Conservation (phyloP, 2,329 filamentous ascomycete species). For the Claviceps purpurea region DNA sequence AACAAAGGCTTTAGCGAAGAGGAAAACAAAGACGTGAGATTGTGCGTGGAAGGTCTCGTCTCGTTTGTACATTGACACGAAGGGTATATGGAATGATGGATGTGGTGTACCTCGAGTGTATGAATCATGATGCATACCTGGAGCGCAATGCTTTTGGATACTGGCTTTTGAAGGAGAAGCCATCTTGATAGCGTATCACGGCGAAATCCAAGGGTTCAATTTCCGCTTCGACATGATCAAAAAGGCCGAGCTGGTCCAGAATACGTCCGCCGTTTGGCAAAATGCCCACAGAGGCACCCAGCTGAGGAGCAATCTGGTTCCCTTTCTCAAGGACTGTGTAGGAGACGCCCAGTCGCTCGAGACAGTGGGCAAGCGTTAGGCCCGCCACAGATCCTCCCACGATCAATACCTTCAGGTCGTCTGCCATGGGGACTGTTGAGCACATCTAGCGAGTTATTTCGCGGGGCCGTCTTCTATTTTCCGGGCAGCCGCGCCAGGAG, state of each 20-base stretch:
- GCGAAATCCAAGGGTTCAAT: slow-evolving; percentile 6
- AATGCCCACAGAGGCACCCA: slow-evolving; percentile 35
- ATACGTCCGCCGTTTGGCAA: slow-evolving; percentile 29
- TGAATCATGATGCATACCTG: slow-evolving; percentile 1
- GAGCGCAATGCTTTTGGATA: slow-evolving; percentile 5
- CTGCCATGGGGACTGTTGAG: background rate
- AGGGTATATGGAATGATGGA: too few relatives aligned
- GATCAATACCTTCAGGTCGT: slow-evolving; percentile 19
- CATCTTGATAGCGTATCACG: slow-evolving; percentile 5
- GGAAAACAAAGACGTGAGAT: background rate
- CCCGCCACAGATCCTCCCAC: slow-evolving; percentile 35
- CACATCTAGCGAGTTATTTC: too few relatives aligned
- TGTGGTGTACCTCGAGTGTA: too few relatives aligned
- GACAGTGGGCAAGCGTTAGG: slow-evolving; percentile 16
- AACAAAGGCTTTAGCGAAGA: background rate
- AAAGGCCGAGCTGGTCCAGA: slow-evolving; percentile 32
- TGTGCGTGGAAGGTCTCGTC: background rate
- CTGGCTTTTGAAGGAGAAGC: slow-evolving; percentile 5
- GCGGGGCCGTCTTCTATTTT: too few relatives aligned
- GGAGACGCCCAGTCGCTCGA: slow-evolving; percentile 31
- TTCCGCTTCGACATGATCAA: slow-evolving; percentile 9
- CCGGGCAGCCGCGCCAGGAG: too few relatives aligned
- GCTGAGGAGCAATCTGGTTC: slow-evolving; percentile 25
- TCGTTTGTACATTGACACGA: too few relatives aligned
- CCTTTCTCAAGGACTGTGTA: slow-evolving; percentile 35